Conservation (phyloP, 177 flowering plant species). For the Vitis hybrid region DNA sequence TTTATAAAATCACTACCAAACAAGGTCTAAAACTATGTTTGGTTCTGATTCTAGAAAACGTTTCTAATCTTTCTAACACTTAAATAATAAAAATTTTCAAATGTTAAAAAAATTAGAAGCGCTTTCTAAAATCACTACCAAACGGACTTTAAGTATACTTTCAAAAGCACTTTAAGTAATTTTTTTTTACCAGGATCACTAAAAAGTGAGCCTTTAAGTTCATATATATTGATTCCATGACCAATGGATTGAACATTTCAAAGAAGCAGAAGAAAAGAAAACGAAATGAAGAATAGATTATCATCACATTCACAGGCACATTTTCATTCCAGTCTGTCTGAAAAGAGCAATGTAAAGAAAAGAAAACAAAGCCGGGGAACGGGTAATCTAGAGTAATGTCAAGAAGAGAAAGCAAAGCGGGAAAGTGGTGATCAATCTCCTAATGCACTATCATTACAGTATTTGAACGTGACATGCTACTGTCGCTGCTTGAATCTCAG, state of each 20-base stretch:
- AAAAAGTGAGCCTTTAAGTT: too few relatives aligned
- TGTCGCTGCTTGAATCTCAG: slow-evolving; percentile 5
- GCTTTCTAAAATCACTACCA: too few relatives aligned
- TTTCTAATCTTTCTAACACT: too few relatives aligned
- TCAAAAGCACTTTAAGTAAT: too few relatives aligned
- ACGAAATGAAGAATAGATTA: not conserved
- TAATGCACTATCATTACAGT: not conserved
- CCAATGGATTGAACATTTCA: not conserved
- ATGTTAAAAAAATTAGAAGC: accelerated
- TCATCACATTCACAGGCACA: not conserved
- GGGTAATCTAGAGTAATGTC: too few relatives aligned
- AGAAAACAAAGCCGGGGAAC: too few relatives aligned
- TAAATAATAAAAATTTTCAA: too few relatives aligned
- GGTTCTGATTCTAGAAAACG: too few relatives aligned
- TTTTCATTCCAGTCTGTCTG: not conserved
- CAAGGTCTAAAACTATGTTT: too few relatives aligned
- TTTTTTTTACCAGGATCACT: too few relatives aligned
- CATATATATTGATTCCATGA: not conserved
- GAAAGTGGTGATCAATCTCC: not conserved
- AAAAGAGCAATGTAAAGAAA: not conserved
- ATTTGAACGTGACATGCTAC: not conserved
- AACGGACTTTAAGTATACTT: too few relatives aligned
- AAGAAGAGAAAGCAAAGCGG: not conserved
- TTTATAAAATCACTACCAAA: too few relatives aligned
- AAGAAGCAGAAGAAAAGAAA: not conserved